Evolutionary conservation across 192 early-diverging fungal species (phyloP), one percentile per base, ranked within the genome.

Genomic region (Kickxella alabastrina): DNA sequence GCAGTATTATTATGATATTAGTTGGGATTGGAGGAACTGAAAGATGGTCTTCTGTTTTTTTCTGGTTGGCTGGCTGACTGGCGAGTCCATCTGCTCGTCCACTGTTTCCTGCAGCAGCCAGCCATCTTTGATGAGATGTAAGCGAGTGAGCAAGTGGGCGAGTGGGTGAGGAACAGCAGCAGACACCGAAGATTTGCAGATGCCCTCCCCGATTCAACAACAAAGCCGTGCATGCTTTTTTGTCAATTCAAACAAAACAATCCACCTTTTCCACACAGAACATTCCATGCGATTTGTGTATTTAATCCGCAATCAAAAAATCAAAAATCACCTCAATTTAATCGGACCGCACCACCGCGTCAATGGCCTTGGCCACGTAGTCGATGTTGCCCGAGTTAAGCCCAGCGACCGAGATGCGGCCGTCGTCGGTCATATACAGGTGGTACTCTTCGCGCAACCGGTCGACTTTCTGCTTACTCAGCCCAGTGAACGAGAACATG

Each of bases 401-500:
- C 18, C 94, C 96, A 27, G 96, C 93, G 80, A 99, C 93, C 21
- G 87, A 88, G 59, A 99, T 94, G 42, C 96, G 86, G 34, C 96
- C 96, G 61, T 95, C 92, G 36, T 89, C 87, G 13, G 91, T 94
- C 79, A 99, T 57, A 65, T 97, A 99, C 49, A 96, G 77, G 58
- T 97, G 94, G 67, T 87, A 91, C 75, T 94, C 83, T 26, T 87
- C 81, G 42, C 81, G 83, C 50, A 99, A 75, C 3, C 80, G 80
- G 54, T 83, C 82, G 53, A 90, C 89, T 68, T 99, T 94, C 6
- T 52, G 43, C 10, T 66, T 79, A 36, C 52, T 82, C 48, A 97
- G 71, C 13, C 96, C 96, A 2, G 96, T 97, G 74, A 85, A 99
- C 18, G 87, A 88, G 69, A 99, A 99, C 96, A 99, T 99, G 59